A percentile compares a stretch with the other conserved stretches of the same genome.
These are phyloP conservation scores for Fusarium nematophilum DNA, from an alignment of 2,329 filamentous ascomycete genomes.

Conservation along the genomic window DNA sequence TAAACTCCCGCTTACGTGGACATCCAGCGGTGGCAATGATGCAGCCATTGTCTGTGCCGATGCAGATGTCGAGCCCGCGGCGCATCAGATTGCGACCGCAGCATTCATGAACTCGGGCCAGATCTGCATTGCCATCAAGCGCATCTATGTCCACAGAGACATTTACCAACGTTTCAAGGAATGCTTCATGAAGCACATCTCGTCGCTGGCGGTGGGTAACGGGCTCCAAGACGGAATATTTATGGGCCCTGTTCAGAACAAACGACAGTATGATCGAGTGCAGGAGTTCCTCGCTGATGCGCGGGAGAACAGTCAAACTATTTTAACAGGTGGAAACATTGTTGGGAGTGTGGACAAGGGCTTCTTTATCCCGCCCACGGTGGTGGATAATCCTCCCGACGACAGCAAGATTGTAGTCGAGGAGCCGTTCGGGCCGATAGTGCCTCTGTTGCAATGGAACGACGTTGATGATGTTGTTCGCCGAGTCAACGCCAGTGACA, in stretches of 20 bases:
- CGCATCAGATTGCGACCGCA: conserved; percentile 51
- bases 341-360: neutral
- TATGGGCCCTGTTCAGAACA: conserved; percentile 45
- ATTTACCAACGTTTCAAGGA: conserved; percentile 67
- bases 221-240: conserved; percentile 51
- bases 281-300: conserved; percentile 21
- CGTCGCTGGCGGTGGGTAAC: conserved; percentile 49
- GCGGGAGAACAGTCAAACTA: conserved; percentile 1
- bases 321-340: neutral
- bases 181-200: conserved; percentile 41
- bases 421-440: conserved; percentile 23
- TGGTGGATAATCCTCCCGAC: conserved; percentile 26
- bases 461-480: conserved; percentile 8
- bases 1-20: too few species aligned
- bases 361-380: conserved; percentile 11
- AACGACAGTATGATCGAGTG: conserved; percentile 17
- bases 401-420: conserved; percentile 11
- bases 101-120: conserved; percentile 67
- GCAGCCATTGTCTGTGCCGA: conserved; percentile 67
- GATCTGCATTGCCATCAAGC: conserved; percentile 52
- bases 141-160: conserved; percentile 68
- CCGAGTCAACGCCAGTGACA: conserved; percentile 18
- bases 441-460: conserved; percentile 17
- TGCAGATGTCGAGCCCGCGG: conserved; percentile 58
- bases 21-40: conserved; percentile 70